A percentile compares a stretch with the other conserved stretches of the same genome.
These are phyloP conservation scores for Zymoseptoria brevis DNA, from an alignment of 2,329 filamentous ascomycete genomes.

Conservation along the genomic window DNA sequence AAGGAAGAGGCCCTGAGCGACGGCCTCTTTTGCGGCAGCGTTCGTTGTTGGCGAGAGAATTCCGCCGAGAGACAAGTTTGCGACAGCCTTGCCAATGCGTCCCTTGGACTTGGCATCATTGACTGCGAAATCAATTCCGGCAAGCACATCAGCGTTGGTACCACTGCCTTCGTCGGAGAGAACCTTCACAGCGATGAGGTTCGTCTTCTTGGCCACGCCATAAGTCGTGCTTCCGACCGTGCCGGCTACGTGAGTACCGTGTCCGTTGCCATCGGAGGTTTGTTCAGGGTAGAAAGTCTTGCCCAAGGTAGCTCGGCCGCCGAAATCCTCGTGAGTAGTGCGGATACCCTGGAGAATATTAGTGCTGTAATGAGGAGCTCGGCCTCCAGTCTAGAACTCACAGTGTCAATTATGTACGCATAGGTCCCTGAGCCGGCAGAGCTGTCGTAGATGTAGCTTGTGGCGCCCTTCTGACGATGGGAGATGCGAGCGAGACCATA, in stretches of 20 bases:
- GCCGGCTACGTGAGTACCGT: slow-evolving; percentile 57
- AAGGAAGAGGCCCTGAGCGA: slow-evolving; percentile 34
- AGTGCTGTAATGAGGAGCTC: background rate
- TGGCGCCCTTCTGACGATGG: slow-evolving; percentile 25
- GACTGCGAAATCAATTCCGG: slow-evolving; percentile 41
- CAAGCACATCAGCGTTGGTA: slow-evolving; percentile 41
- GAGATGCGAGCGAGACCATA: slow-evolving; percentile 39
- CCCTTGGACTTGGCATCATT: slow-evolving; percentile 60
- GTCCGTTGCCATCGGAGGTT: slow-evolving; percentile 46
- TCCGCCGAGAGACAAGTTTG: slow-evolving; percentile 36
- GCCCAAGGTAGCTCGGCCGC: slow-evolving; percentile 21
- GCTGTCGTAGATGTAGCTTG: slow-evolving; percentile 34
- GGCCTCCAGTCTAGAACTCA: background rate
- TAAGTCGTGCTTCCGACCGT: slow-evolving; percentile 54
- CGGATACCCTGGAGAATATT: slow-evolving; percentile 10
- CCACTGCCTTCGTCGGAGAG: slow-evolving; percentile 39
- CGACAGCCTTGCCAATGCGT: slow-evolving; percentile 51
- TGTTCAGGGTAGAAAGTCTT: slow-evolving; percentile 18
- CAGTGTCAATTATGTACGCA: slow-evolving; percentile 22
- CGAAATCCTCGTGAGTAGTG: slow-evolving; percentile 21
- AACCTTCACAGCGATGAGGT: slow-evolving; percentile 45
- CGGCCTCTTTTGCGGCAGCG: slow-evolving; percentile 31
- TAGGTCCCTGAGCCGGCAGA: slow-evolving; percentile 27
- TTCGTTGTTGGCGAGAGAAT: slow-evolving; percentile 32
- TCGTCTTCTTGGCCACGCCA: slow-evolving; percentile 46